Percentiles rank a stretch among this genome's conserved stretches.
These are phyloP conservation scores for Thraustochytrium striatum DNA, from an alignment of 352 stramenopile species.

Conservation along the genomic window DNA sequence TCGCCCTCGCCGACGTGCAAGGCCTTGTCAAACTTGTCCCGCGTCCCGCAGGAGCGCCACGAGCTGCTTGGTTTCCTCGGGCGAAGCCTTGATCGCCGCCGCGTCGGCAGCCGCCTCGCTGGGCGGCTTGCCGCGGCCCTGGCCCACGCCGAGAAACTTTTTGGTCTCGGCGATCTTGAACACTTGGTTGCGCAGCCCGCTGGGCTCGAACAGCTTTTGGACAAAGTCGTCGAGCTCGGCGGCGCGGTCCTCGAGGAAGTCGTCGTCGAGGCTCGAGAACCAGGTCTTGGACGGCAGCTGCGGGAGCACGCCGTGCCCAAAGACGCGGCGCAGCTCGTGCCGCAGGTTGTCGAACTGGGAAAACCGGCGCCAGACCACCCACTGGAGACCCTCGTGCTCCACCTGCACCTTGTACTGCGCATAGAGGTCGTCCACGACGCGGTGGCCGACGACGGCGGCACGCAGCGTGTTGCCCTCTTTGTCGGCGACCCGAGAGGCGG, in stretches of 20 bases:
- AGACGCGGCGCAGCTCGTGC: constrained; percentile 33
- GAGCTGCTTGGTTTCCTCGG: background rate
- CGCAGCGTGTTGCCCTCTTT: constrained; percentile 7
- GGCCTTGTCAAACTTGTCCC: constrained; percentile 5
- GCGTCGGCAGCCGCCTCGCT: background rate
- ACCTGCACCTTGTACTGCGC: constrained; percentile 34
- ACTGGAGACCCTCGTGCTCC: constrained; percentile 18
- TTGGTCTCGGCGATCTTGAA: constrained; percentile 41
- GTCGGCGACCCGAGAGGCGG: background rate
- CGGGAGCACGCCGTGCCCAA: constrained; percentile 35
- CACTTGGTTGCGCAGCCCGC: constrained; percentile 24
- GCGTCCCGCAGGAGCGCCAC: background rate
- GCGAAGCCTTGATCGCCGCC: background rate
- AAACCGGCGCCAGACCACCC: constrained; percentile 31
- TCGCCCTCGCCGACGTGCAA: constrained; percentile 28
- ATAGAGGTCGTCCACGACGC: constrained; percentile 32
- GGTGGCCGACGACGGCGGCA: background rate
- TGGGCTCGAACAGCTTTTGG: background rate
- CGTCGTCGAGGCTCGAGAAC: constrained; percentile 34
- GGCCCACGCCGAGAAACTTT: constrained; percentile 39
- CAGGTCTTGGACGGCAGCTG: constrained; percentile 38
- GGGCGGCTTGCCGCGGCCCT: background rate
- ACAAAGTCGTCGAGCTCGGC: constrained; percentile 24
- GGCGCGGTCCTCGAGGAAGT: background rate
- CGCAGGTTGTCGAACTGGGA: constrained; percentile 31